These are phyloP conservation scores for Fagus crenata DNA, from an alignment of 306 rosid species.

Conservation along the genomic window DNA sequence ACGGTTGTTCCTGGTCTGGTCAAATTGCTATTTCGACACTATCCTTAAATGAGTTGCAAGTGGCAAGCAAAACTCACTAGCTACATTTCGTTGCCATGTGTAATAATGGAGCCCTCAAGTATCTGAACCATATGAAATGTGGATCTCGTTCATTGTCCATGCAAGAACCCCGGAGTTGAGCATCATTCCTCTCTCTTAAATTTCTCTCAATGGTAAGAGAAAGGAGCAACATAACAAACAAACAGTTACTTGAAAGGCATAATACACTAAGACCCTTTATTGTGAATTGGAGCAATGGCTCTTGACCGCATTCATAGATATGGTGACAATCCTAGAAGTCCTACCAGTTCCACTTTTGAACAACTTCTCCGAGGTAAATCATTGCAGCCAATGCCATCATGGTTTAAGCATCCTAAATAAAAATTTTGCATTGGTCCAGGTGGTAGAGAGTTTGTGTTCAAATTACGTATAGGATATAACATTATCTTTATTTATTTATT, in stretches of 20 bases:
- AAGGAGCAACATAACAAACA: slow-evolving; percentile 22
- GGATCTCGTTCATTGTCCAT: slow-evolving; percentile 33
- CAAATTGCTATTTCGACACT: slow-evolving; percentile 42
- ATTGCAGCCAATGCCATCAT: neutral
- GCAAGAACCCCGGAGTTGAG: slow-evolving; percentile 47
- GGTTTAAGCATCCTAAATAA: neutral
- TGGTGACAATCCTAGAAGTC: slow-evolving; percentile 33
- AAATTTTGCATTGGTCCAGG: too few relatives aligned
- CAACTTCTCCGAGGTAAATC: slow-evolving; percentile 70
- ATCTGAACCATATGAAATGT: slow-evolving; percentile 24
- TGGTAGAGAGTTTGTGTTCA: too few relatives aligned
- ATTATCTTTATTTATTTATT: too few relatives aligned
- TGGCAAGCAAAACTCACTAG: slow-evolving; percentile 17
- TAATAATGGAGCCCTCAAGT: slow-evolving; percentile 38
- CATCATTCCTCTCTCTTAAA: slow-evolving; percentile 30
- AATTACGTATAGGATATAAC: too few relatives aligned
- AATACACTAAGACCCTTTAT: slow-evolving; percentile 11
- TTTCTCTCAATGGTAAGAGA: slow-evolving; percentile 23
- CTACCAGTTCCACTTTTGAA: slow-evolving; percentile 48
- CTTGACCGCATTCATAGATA: slow-evolving; percentile 51
- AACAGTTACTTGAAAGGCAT: slow-evolving; percentile 16
- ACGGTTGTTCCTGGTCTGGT: slow-evolving; percentile 35
- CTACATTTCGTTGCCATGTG: slow-evolving; percentile 36
- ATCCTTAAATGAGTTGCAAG: slow-evolving; percentile 3
- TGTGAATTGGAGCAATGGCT: slow-evolving; percentile 47